These are phyloP conservation scores for Polygonum aviculare DNA, from an alignment of 148 eudicot genomes.

Conservation along the genomic window DNA sequence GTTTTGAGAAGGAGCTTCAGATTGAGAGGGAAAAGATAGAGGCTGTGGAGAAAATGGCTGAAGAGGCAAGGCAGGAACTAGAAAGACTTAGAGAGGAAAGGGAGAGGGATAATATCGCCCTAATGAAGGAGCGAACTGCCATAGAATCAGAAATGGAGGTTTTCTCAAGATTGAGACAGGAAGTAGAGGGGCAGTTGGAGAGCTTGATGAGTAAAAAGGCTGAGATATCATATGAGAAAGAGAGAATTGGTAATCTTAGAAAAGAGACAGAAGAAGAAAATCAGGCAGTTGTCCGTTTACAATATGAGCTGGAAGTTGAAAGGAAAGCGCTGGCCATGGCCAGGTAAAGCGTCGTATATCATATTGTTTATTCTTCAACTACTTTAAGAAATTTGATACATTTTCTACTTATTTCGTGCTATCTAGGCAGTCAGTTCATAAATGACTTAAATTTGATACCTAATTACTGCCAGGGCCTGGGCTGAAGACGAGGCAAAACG, in stretches of 20 bases:
- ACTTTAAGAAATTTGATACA: neutral
- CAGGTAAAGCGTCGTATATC: conserved; percentile 30
- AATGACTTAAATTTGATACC: neutral
- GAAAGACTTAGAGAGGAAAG: conserved; percentile 60
- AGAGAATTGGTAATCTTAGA: conserved; percentile 62
- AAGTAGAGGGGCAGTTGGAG: conserved; percentile 82
- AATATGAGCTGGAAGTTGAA: conserved; percentile 90
- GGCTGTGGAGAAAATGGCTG: conserved; percentile 79
- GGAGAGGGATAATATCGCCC: conserved; percentile 50
- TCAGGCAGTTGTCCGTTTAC: conserved; percentile 64
- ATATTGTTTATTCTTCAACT: neutral
- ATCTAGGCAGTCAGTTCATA: neutral
- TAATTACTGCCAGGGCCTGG: conserved; percentile 53
- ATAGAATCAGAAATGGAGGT: conserved; percentile 93
- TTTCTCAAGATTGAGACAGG: conserved; percentile 68
- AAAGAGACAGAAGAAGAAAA: conserved; percentile 78
- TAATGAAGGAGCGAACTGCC: conserved; percentile 82
- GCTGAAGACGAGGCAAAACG: conserved; percentile 97
- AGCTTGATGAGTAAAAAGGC: conserved; percentile 66
- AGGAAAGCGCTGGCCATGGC: conserved; percentile 95
- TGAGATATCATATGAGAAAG: conserved; percentile 80
- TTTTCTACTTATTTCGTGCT: neutral
- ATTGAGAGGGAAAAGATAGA: conserved; percentile 68
- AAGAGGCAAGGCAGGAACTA: conserved; percentile 65
- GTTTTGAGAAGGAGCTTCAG: conserved; percentile 66